Conservation (phyloP, 805 yeast genomes). For the Kurtzmaniella fragi region DNA sequence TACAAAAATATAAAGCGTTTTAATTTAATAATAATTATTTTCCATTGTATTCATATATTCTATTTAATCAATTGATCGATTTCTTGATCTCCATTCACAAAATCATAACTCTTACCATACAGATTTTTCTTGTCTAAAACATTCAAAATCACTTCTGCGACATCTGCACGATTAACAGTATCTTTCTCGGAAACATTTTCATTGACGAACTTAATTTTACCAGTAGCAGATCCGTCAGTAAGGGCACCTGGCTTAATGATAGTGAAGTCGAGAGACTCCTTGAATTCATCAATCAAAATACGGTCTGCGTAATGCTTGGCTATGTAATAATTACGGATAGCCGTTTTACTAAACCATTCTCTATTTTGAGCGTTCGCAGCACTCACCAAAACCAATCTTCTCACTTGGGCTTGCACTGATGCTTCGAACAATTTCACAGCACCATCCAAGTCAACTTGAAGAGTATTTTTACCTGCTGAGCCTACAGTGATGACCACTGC, state of each 20-base stretch:
- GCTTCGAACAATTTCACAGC: constrained; percentile 57
- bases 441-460: constrained; percentile 58
- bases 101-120: constrained; percentile 37
- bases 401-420: constrained; percentile 36
- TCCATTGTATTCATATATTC: no score
- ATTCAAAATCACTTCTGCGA: constrained; percentile 43
- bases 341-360: constrained; percentile 34
- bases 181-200: constrained; percentile 8
- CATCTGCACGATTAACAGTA: constrained; percentile 46
- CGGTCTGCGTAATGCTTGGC: constrained; percentile 61
- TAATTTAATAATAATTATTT: no score
- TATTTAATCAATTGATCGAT: constrained; percentile 9
- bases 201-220: constrained; percentile 34
- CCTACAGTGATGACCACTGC: constrained; percentile 62
- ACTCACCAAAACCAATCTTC: constrained; percentile 49
- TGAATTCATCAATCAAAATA: constrained; percentile 30
- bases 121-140: constrained; percentile 33
- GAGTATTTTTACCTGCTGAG: constrained; percentile 51
- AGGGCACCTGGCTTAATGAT: constrained; percentile 52
- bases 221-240: constrained; percentile 36
- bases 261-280: constrained; percentile 45
- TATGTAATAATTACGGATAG: constrained; percentile 45
- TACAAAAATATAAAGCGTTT: no score
- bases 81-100: constrained; percentile 37
- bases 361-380: constrained; percentile 53